Evolutionary conservation across 495 filamentous ascomycete species (phyloP).

Genomic region (Penicillium parvum): DNA sequence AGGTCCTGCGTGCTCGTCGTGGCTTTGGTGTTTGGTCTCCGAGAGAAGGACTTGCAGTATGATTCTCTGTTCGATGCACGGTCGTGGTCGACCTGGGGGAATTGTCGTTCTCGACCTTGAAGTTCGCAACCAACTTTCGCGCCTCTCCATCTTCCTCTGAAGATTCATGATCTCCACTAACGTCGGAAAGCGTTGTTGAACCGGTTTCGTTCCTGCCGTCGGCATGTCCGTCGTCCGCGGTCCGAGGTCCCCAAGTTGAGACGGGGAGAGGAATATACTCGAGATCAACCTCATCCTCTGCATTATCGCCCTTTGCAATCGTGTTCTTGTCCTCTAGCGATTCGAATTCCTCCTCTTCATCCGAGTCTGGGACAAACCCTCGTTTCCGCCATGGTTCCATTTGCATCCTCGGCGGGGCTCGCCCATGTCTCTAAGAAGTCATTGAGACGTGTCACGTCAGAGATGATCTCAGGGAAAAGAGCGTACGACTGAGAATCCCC

Average conservation of each 20-base stretch:
- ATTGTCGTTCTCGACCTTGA: background rate
- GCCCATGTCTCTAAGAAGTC: constrained; percentile 39
- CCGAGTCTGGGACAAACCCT: constrained; percentile 61
- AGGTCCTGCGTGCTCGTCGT: constrained; percentile 7
- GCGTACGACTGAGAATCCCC: background rate
- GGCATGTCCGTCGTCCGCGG: background rate
- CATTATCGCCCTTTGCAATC: constrained; percentile 5
- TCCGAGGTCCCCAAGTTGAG: background rate
- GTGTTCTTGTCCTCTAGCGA: constrained; percentile 26
- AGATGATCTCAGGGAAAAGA: background rate
- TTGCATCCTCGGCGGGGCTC: constrained; percentile 36
- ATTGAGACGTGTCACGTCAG: constrained; percentile 20
- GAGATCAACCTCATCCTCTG: constrained; percentile 7
- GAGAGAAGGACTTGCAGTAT: background rate
- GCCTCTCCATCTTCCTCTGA: too few species aligned
- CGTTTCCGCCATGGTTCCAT: constrained; percentile 61
- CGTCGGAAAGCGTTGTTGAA: constrained; percentile 6
- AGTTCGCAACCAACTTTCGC: background rate
- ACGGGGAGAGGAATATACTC: constrained; percentile 18
- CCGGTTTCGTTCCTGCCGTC: background rate
- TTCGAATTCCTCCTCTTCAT: constrained; percentile 52
- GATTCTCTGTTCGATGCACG: background rate
- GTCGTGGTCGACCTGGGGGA: background rate
- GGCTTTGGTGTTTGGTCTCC: constrained; percentile 4
- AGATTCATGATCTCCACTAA: constrained; percentile 1